Conservation (phyloP, 768 basidiomycete genomes). For the Hydnomerulius pinastri region DNA sequence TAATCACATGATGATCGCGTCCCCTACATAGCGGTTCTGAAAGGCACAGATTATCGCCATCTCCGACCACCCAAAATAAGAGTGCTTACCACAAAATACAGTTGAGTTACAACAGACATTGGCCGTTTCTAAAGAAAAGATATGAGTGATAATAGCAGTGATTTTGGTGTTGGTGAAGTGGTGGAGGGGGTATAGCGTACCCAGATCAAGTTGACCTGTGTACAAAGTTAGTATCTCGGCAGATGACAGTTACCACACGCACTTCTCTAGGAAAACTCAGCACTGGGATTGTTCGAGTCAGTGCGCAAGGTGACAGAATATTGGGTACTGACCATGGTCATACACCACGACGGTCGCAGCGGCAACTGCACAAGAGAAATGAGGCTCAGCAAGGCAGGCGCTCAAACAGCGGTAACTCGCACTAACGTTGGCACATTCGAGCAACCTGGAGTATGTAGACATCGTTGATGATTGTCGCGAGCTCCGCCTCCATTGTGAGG, state of each 20-base stretch:
- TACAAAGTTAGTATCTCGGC: neutral
- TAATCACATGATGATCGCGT: conserved; percentile 2
- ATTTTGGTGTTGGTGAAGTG: neutral
- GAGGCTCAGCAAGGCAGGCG: neutral
- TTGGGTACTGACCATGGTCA: conserved; percentile 2
- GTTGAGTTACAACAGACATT: conserved; percentile 1
- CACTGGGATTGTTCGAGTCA: neutral
- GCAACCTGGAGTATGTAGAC: conserved; percentile 5
- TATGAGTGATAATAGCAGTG: neutral
- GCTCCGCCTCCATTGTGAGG: conserved; percentile 5
- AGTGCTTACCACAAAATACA: conserved; percentile 5
- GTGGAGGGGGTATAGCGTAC: neutral
- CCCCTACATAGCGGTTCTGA: conserved; percentile 11
- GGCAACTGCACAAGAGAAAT: conserved; percentile 1
- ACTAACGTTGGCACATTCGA: conserved; percentile 8
- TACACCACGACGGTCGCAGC: conserved; percentile 4
- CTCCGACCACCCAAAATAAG: neutral
- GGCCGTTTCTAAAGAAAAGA: neutral
- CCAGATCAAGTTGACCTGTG: conserved; percentile 10
- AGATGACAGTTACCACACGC: neutral
- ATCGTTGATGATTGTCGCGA: neutral
- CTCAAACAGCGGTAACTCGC: neutral
- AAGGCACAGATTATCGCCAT: no score
- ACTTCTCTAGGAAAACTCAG: conserved; percentile 2
- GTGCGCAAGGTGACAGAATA: neutral